These are phyloP conservation scores for Sanguinoderma infundibulare DNA, from an alignment of 1,284 basidiomycete genomes.

Conservation along the genomic window DNA sequence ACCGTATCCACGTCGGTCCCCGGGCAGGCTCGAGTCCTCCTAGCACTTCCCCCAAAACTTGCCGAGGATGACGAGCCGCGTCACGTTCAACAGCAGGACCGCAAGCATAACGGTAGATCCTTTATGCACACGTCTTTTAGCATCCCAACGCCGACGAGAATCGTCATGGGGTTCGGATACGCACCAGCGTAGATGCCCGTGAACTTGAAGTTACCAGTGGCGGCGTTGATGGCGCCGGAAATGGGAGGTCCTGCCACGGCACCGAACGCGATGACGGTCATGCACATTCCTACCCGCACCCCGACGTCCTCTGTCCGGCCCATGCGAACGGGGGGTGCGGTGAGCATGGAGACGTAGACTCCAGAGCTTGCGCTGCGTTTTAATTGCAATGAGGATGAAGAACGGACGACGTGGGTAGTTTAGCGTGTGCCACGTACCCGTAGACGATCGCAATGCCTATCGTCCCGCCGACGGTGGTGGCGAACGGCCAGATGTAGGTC, in stretches of 20 bases:
- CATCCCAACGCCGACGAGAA: neutral
- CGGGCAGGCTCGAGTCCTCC: neutral
- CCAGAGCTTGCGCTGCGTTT: conserved; percentile 55
- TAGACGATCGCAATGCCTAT: conserved; percentile 54
- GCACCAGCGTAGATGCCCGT: conserved; percentile 69
- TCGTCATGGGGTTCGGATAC: neutral
- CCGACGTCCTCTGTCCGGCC: conserved; percentile 65
- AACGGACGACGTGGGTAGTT: neutral
- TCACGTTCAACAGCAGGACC: conserved; percentile 13
- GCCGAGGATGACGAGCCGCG: conserved; percentile 16
- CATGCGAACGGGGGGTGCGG: conserved; percentile 61
- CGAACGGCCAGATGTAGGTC: conserved; percentile 65
- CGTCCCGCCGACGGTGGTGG: conserved; percentile 42
- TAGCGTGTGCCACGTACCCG: conserved; percentile 46
- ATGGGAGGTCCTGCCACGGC: conserved; percentile 60
- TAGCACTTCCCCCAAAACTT: conserved; percentile 18
- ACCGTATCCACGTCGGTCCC: neutral
- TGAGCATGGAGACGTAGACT: conserved; percentile 57
- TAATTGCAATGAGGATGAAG: neutral
- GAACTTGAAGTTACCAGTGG: conserved; percentile 47
- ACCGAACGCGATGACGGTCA: conserved; percentile 53
- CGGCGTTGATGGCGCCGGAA: conserved; percentile 56
- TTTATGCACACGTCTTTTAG: neutral
- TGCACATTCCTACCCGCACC: conserved; percentile 58
- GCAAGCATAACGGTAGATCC: conserved; percentile 20